A percentile compares a stretch with the other conserved stretches of the same genome.
Evolutionary conservation across 208 protist species (phyloP).

Genomic region (Trypanosoma platydactyli): DNA sequence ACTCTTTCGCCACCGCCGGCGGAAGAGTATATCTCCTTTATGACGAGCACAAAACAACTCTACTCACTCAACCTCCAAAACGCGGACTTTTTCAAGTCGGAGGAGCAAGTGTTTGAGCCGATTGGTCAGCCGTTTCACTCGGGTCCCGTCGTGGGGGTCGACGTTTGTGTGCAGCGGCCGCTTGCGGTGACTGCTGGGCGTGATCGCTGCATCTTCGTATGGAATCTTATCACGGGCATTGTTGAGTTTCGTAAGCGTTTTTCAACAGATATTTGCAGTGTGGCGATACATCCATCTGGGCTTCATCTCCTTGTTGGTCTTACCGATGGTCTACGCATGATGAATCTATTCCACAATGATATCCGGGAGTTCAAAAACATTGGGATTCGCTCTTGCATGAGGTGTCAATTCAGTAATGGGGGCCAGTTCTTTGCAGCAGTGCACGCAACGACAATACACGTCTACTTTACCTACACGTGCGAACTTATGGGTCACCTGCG

Average conservation of each 20-base stretch:
- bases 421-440: conserved; percentile 96
- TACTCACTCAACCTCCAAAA: conserved; percentile 94
- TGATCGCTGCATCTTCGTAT: conserved; percentile 93
- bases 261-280: conserved; percentile 88
- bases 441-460: conserved; percentile 94
- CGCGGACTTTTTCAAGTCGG: conserved; percentile 91
- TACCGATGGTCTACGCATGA: conserved; percentile 93
- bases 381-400: conserved; percentile 90
- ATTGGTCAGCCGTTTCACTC: conserved; percentile 93
- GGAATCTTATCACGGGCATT: conserved; percentile 95
- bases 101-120: conserved; percentile 92
- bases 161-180: conserved; percentile 94
- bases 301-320: conserved; percentile 95
- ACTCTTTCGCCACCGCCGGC: conserved; percentile 83
- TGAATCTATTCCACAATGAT: conserved; percentile 96
- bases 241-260: conserved; percentile 93
- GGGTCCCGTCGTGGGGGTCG: conserved; percentile 86
- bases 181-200: conserved; percentile 92
- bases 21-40: conserved; percentile 89
- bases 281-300: conserved; percentile 95
- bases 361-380: conserved; percentile 94
- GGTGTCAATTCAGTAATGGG: conserved; percentile 94
- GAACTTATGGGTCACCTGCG: conserved; percentile 94
- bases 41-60: conserved; percentile 93
- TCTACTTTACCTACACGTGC: conserved; percentile 96